phyloP scores from a whole-genome alignment of 2,329 filamentous ascomycete genomes.

The Penicillium sp. region DNA sequence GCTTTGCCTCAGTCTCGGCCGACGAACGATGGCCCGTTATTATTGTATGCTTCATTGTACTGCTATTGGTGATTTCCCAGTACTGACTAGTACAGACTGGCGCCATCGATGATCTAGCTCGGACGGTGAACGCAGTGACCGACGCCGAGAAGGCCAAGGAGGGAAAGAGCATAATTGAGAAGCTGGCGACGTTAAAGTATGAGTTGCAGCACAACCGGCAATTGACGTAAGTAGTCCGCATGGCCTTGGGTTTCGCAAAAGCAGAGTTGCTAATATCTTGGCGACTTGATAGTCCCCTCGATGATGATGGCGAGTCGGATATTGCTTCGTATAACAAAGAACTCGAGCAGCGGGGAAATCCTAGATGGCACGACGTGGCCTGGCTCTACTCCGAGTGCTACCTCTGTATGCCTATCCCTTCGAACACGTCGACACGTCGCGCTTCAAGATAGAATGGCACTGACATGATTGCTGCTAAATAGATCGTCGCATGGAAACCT shows the following conservation, averaged over 20 bases:
- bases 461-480: constrained; percentile 26
- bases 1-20: constrained; percentile 85
- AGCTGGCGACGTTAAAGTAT: constrained; percentile 84
- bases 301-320: constrained; percentile 76
- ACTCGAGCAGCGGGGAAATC: constrained; percentile 70
- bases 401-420: constrained; percentile 58
- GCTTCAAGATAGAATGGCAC: constrained; percentile 7
- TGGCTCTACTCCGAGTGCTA: constrained; percentile 97
- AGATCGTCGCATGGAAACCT: constrained; percentile 74
- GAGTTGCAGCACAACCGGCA: constrained; percentile 87
- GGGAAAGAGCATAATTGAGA: constrained; percentile 82
- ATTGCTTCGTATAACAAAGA: constrained; percentile 84
- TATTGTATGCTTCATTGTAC: constrained; percentile 61
- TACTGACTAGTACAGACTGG: constrained; percentile 65
- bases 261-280: background rate
- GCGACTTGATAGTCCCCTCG: constrained; percentile 61
- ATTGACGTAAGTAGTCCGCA: constrained; percentile 64
- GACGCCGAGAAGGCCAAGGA: constrained; percentile 67
- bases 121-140: constrained; percentile 55
- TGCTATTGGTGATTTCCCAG: background rate
- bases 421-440: background rate
- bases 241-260: background rate
- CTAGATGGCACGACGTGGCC: constrained; percentile 79
- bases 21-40: constrained; percentile 92
- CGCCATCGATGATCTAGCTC: constrained; percentile 92